phyloP scores from a whole-genome alignment of 179 eudicot genomes.

The Carnegiea gigantea region DNA sequence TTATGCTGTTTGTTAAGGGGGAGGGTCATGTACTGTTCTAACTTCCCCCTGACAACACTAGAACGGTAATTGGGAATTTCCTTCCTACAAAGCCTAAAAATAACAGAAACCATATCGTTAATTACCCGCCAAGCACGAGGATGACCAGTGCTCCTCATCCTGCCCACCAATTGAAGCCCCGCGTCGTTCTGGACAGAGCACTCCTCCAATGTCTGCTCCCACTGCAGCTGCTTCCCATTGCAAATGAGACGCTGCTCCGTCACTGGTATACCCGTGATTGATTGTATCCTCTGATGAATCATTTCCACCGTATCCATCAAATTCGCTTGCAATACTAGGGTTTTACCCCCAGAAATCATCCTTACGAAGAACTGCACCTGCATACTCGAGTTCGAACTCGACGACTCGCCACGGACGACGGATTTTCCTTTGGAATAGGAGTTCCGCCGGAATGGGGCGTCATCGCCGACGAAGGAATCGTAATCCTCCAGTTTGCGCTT shows the following conservation, averaged over 20 bases:
- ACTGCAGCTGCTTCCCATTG: constrained; percentile 61
- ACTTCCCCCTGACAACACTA: constrained; percentile 11
- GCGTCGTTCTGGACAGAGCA: constrained; percentile 58
- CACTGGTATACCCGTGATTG: constrained; percentile 48
- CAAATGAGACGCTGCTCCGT: constrained; percentile 62
- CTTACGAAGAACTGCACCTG: constrained; percentile 65
- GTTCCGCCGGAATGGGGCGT: constrained; percentile 18
- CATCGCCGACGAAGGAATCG: constrained; percentile 11
- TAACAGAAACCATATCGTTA: constrained; percentile 38
- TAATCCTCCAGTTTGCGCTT: constrained; percentile 57
- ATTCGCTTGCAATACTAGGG: constrained; percentile 52
- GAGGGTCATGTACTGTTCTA: constrained; percentile 24
- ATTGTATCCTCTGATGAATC: constrained; percentile 42
- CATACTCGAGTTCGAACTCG: neutral
- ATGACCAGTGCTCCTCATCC: constrained; percentile 68
- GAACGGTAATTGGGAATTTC: neutral
- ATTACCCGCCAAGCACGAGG: constrained; percentile 63
- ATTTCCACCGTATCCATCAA: constrained; percentile 46
- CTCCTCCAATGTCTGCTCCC: constrained; percentile 59
- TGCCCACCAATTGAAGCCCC: constrained; percentile 61
- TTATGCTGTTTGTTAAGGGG: neutral
- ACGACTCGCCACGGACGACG: constrained; percentile 18
- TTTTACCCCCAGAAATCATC: constrained; percentile 38
- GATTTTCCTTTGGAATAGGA: constrained; percentile 17
- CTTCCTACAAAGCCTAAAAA: constrained; percentile 41